Evolutionary conservation across 176 grass and related monocot species (phyloP), one percentile per base, ranked within the genome.

Genomic region (Aegilops umbellulata): DNA sequence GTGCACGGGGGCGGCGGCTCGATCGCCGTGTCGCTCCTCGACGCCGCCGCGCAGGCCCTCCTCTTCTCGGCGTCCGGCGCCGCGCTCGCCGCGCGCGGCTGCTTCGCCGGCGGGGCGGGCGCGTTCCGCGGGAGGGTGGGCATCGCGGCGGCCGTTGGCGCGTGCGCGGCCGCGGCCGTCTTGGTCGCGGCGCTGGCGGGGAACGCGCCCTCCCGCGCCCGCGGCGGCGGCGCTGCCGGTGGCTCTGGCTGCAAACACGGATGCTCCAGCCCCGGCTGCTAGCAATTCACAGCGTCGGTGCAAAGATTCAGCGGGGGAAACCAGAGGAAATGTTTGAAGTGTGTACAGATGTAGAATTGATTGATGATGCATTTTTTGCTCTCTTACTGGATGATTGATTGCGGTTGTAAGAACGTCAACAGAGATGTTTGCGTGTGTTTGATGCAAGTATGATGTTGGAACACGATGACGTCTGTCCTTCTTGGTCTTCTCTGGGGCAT

Each of bases 21-120:
- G 38, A 3, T 70, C 36, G 65, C 26, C 46, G 46, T 87, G 19
- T 2, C 32, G 8, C 4, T 90, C 74, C 31, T 86, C 44, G 89
- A 87, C 75, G 66, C 38, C 14, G 32, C 51, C 19, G 25, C 67
- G 3, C 80, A 80, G 84, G 84, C 15, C 32, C 22, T 90, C 80
- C 60, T 90, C 16, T 87, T 87, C 84, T 83, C 80, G 14, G 80
- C 74, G 1, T 22, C 73, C 57, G 74, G 65, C 10, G 89, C 80
- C 4, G 89, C 80, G 8, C 44, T 79, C 66, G 66, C 89, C 1
- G 17, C 58, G 42, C 77, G 60, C 11, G 19, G 60, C 3, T 22
- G 64, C 41, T 63, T 74, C 41, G 60, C 19, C 12, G 29, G 7
- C 5, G 19, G 57, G 23, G 70, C 42, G 0, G 25, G 10, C 27